Evolutionary conservation across 2,329 filamentous ascomycete genomes (phyloP), one percentile per base, ranked within the genome.

Genomic region (Tolypocladium tundrense): DNA sequence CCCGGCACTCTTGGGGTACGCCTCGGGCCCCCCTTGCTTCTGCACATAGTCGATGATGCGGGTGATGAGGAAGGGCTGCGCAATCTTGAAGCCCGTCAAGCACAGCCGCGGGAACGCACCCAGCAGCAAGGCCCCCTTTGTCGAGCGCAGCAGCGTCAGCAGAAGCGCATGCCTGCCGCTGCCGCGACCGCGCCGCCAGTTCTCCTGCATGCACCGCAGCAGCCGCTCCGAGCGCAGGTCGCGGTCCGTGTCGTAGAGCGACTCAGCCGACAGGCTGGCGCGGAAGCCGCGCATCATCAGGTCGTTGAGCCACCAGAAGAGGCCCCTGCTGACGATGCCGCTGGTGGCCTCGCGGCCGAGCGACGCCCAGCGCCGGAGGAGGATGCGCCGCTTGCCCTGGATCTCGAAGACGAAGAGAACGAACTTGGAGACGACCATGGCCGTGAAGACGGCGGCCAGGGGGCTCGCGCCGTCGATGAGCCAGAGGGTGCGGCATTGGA

Each of bases 281-380:
- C 33, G n/a, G 48, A 45, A 60, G 40, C 53, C 58, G 1, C n/a
- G 37, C 14, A 57, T 11, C 16, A 60, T 16, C 14, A 57, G 40
- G n/a, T 24, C 39, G 33, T 66, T 66, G 19, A 66, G 58, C 65
- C 63, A 66, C 63, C 63, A 66, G 13, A 66, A 61, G 55, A 64
- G 56, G 2, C 62, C 42, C 1, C 57, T 53, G 39, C 48, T 58
- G 14, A 66, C 40, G n/a, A 67, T 57, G 2, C 65, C 59, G 35
- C 61, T 67, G 24, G 65, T 64, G 1, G 69, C 66, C 58, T 77
- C 75, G 6, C 72, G 59, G 9, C 31, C 41, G 21, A 59, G 39
- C 13, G 24, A n/a, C 10, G 35, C 43, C 58, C 61, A 62, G 1
- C 72, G 9, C 14, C 71, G 61, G 0, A 75, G 60, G 21, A 57